Evolutionary conservation across 176 grass and related monocot species (phyloP), one percentile per base, ranked within the genome.

Genomic region (Canna indica): DNA sequence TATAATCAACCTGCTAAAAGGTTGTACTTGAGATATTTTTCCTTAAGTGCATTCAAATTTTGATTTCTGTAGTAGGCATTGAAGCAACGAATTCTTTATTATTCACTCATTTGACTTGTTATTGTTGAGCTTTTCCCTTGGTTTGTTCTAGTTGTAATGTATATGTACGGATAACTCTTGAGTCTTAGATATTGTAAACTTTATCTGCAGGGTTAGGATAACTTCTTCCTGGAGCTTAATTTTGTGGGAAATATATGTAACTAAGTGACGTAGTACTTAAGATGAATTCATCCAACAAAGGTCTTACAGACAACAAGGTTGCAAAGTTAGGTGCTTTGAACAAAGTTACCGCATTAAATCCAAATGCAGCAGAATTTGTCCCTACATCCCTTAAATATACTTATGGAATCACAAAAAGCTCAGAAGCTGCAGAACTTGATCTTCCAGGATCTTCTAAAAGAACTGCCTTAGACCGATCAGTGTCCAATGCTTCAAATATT

Each of bases 351-450:
- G 15, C 31, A 15, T 87, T 99, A 71, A 99, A 99, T 82, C 95
- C 95, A 66, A 94, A 99, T 84, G 95, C 95, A 48, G 84, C 84
- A 64, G 95, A 84, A 83, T 99, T 99, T 81, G 95, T 99, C 80
- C 95, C 95, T 66, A 94, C 95, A 59, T 85, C 80, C 67, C 84
- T 90, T 76, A 93, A 87, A 87, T 82, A 83, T 80, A 28, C 80
- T 47, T 78, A 50, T 80, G 90, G 81, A 70, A 80, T 62, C 56
- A 46, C 74, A 39, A 90, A 72, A 74, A 86, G 59, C 83, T 79
- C 73, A 67, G 85, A 76, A 78, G 74, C 48, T 77, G 22, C 71
- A 66, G 57, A 34, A 75, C 52, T 34, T 70, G 31, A 46, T 73
- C 66, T 83, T 67, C 77, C 77, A 53, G 80, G 47, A 47, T 62